Base-by-base conservation (phyloP, 805 yeast species). In the Candida ficus region DNA sequence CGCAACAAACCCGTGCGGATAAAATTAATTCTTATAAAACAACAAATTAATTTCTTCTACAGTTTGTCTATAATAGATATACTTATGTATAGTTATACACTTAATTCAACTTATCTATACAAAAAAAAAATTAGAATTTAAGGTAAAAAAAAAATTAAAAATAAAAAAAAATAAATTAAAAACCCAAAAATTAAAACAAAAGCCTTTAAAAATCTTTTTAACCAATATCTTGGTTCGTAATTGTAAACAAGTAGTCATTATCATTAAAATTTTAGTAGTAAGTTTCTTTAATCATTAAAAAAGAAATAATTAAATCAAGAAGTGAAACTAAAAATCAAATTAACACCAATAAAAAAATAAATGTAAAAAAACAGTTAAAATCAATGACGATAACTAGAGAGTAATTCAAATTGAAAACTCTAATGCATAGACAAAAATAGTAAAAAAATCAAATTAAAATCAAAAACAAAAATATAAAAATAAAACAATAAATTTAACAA, bases 281-380 rank as follows among this genome's bases (percentile, higher is more conserved):
- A 27, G 29, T 27, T 27, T 27, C 29, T 12, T 27, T 27, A 6
- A 27, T 27, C 33, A 16, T 29, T 16, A 23, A 19, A 22, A 10
- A 22, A 29, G 29, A 17, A 29, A 12, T 12, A n/a, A n/a, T 6
- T 12, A 13, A n/a, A 27, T 27, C 17, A 27, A 27, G 9, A 27
- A 21, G 29, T 36, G 17, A 30, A 29, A 17, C 39, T 13, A 20
- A 21, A 37, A 30, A 30, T 30, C 23, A 37, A 37, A 35, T 25
- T 22, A 29, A 18, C 20, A 27, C 19, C 11, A n/a, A 12, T 23
- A 19, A 27, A 18, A 12, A 17, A 35, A 35, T 26, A 14, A 35
- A 27, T 12, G 12, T 13, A 35, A 35, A 26, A 21, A 5, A 35
- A 27, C 28, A n/a, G n/a, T 29, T 5, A 11, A 16, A 14, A 16